Evolutionary conservation across 2,329 filamentous ascomycete genomes (phyloP), one percentile per base, ranked within the genome.

Genomic region (Allantophomopsis lycopodina): DNA sequence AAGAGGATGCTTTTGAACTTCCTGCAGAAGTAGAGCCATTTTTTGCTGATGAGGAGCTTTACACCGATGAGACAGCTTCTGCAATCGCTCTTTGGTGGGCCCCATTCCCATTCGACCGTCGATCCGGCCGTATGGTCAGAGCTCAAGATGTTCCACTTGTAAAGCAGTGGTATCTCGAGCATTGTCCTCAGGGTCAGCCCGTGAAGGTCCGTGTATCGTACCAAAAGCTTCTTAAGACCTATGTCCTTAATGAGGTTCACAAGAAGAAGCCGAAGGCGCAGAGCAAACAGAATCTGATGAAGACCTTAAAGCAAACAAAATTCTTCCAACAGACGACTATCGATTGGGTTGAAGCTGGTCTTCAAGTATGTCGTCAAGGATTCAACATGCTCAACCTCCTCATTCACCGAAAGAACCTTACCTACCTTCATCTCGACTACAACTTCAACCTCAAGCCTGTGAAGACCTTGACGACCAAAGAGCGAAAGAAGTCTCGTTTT

Each of bases 241-340:
- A 79, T 50, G 91, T 98, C 14, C 71, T 98, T 48, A 98, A 98
- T 50, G 89, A 96, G 62, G 69, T 98, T 36, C 93, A 98, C 62
- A 93, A 89, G 66, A 93, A 88, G 63, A 85, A 83, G 48, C 86
- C 89, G 6, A 96, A 98, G 68, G 85, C 91, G 4, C 80, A 94
- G 50, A 94, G 88, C 65, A 94, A 89, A 57, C 91, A 98, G 55
- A 86, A 93, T 53, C 63, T 98, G 42, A 73, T 96, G 57, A 78
- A 77, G 51, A 93, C 86, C 7, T 63, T 98, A 48, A 96, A 95
- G 62, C 79, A 86, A 50, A 98, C 91, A 36, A 98, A 98, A 56
- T 98, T 98, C 66, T 98, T 98, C 71, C 93, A 98, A 61, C 91
- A 96, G 61, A 98, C 91, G 3, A 94, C 86, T 7, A 96, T 98